Base-by-base conservation (phyloP, 495 filamentous ascomycete genomes). In the Tricharina praecox region DNA sequence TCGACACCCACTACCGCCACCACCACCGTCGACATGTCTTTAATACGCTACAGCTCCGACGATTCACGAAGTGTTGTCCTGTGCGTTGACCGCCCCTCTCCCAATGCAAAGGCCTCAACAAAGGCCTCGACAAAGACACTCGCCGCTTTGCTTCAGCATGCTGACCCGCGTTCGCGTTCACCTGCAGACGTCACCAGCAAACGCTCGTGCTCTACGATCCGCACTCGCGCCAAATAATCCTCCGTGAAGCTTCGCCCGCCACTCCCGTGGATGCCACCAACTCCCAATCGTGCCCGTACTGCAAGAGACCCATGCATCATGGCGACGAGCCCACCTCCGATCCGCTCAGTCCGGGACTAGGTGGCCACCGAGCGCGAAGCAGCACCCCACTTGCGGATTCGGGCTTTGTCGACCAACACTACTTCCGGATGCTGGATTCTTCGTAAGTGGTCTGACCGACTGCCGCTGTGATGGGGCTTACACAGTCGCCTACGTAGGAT, bases 171-270 rank as follows among this genome's bases (percentile, higher is more conserved):
- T n/a, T n/a, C n/a, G n/a, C n/a, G n/a, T n/a, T n/a, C n/a, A n/a
- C 24, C 11, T 13, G n/a, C 55, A 96, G 88, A 23, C 90, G 90
- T 53, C 85, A 94, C 62, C 79, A 87, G 57, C 80, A 90, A 61
- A 79, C 86, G 3, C 77, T 97, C 44, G 92, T 97, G 18, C 75
- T 96, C 39, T 85, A 81, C 56, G 87, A 97, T 64, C 79, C 77
- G 33, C 70, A 79, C 36, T 92, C 85, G 4, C 78, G 79, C 47
- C 84, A 87, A 52, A 74, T 97, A 50, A 82, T 79, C 52, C 77
- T 94, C 45, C 75, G 78, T 45, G 78, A 79, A 57, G 67, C 72
- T 3, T 66, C 70, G 19, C 52, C 55, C 7, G 43, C 40, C 11
- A 25, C 49, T 16, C 18, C 57, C 54, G 20, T 19, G 7, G 43